Percentiles rank a stretch among this genome's conserved stretches.
phyloP scores from a whole-genome alignment of 2,329 filamentous ascomycete species.

The Escovopsis weberi region DNA sequence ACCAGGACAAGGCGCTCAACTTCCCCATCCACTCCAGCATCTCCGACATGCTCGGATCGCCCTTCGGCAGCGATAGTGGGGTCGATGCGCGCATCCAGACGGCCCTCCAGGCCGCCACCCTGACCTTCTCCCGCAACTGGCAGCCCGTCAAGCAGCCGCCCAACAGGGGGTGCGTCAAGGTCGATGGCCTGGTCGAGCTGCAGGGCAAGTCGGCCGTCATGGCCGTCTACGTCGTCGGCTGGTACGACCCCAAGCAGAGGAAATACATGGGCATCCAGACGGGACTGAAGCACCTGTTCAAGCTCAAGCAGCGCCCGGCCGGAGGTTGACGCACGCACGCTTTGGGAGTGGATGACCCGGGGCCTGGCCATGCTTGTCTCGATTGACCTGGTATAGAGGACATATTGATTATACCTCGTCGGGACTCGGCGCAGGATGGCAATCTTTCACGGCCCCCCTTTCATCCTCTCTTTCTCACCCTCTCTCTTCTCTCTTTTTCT shows the following conservation, averaged over 20 bases:
- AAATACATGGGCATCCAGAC: conserved; percentile 28
- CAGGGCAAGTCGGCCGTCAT: conserved; percentile 30
- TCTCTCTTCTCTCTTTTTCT: no score
- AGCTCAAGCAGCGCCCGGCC: conserved; percentile 23
- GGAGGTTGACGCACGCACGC: conserved; percentile 9
- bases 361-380: background rate
- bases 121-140: conserved; percentile 32
- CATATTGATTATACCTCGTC: no score
- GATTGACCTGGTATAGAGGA: no score
- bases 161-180: conserved; percentile 34
- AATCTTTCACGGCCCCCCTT: no score
- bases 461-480: no score
- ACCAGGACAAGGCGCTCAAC: conserved; percentile 12
- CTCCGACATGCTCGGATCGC: conserved; percentile 13
- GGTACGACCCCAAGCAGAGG: conserved; percentile 41
- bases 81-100: conserved; percentile 21
- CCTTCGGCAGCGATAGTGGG: conserved; percentile 15
- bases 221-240: conserved; percentile 35
- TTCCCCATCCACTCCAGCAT: conserved; percentile 12
- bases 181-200: conserved; percentile 41
- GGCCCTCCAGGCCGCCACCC: conserved; percentile 18
- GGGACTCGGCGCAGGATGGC: no score
- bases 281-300: conserved; percentile 28
- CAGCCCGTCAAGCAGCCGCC: conserved; percentile 26
- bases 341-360: background rate